These are phyloP conservation scores for Symbiodinium natans DNA, from an alignment of 73 alveolate genomes.

Conservation along the genomic window DNA sequence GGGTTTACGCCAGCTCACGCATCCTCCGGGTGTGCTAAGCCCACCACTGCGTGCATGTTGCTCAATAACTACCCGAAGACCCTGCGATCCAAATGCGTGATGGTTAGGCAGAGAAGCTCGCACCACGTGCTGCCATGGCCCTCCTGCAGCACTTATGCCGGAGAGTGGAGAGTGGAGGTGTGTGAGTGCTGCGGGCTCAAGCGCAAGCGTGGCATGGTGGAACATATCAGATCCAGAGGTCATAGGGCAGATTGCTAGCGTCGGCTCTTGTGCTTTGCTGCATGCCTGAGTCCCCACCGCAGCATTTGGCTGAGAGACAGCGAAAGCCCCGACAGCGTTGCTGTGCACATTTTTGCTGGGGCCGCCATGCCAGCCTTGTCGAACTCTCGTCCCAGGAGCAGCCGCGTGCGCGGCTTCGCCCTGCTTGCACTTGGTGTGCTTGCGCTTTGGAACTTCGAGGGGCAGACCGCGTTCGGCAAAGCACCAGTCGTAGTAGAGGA, in stretches of 20 bases:
- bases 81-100: not conserved
- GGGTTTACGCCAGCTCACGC: not conserved
- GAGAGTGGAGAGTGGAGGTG: no score
- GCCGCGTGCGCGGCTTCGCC: slow-evolving; percentile 1
- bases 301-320: not conserved
- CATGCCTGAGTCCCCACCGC: no score
- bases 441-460: not conserved
- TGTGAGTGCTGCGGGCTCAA: no score
- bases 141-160: no score
- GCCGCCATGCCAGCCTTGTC: not conserved
- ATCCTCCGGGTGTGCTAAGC: not conserved
- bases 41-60: not conserved
- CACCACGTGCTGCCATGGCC: slow-evolving; percentile 61
- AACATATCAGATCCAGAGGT: no score
- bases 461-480: not conserved
- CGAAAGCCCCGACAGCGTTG: not conserved
- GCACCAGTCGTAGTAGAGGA: not conserved
- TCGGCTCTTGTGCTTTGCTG: no score
- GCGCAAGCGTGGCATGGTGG: no score
- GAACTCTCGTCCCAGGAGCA: not conserved
- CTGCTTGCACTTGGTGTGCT: not conserved
- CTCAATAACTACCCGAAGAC: not conserved
- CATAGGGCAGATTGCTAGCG: no score
- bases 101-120: slow-evolving; percentile 46
- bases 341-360: not conserved